phyloP scores from a whole-genome alignment of 1,284 basidiomycete species.

The Marasmius oreades region DNA sequence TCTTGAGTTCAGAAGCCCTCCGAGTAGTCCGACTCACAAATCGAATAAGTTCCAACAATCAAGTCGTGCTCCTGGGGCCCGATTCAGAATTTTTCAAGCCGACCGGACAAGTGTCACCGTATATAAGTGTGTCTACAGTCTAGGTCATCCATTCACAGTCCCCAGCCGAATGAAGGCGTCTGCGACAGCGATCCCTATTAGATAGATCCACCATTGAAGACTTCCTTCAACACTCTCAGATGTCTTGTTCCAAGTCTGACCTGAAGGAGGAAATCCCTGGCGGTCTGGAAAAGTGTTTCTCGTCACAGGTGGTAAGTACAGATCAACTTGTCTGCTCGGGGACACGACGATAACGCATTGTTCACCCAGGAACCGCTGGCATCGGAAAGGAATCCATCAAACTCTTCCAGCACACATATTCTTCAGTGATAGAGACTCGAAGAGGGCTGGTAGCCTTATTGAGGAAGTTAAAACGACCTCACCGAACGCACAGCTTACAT shows the following conservation, averaged over 20 bases:
- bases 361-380: conserved; percentile 11
- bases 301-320: neutral
- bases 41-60: too few species aligned
- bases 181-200: too few species aligned
- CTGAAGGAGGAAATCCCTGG: neutral
- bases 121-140: too few species aligned
- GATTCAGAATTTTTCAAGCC: too few species aligned
- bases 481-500: conserved; percentile 5
- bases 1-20: too few species aligned
- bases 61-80: too few species aligned
- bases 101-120: too few species aligned
- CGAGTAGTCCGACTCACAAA: too few species aligned
- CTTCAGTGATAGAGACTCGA: conserved; percentile 14
- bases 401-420: conserved; percentile 13
- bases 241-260: neutral
- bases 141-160: too few species aligned
- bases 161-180: too few species aligned
- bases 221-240: neutral
- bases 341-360: neutral
- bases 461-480: neutral
- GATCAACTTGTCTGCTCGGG: neutral
- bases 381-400: conserved; percentile 18
- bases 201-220: too few species aligned
- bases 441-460: conserved; percentile 3
- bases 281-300: neutral